These are phyloP conservation scores for Ceratocystis colombiana DNA, from an alignment of 2,329 filamentous ascomycete genomes.

Conservation along the genomic window DNA sequence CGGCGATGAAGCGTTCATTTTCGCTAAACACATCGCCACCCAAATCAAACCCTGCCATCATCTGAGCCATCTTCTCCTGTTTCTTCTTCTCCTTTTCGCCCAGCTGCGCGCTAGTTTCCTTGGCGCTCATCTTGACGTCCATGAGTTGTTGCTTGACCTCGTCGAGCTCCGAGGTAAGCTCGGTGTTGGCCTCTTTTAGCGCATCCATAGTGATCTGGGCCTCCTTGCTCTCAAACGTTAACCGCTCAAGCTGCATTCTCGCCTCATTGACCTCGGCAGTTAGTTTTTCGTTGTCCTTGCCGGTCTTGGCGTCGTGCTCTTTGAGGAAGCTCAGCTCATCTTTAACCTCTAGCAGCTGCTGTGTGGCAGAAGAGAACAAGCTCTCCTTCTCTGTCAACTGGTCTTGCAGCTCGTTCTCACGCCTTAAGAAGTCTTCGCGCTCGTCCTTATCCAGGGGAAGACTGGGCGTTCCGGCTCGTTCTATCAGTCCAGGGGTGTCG, in stretches of 20 bases:
- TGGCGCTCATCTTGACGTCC: conserved; percentile 92
- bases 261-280: conserved; percentile 80
- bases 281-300: conserved; percentile 83
- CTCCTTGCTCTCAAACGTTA: conserved; percentile 94
- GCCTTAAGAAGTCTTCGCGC: conserved; percentile 84
- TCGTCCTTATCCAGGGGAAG: conserved; percentile 90
- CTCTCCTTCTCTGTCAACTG: conserved; percentile 90
- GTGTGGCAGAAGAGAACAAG: conserved; percentile 66
- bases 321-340: conserved; percentile 79
- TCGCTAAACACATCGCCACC: conserved; percentile 88
- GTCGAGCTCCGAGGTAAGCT: conserved; percentile 84
- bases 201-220: conserved; percentile 96
- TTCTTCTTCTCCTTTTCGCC: conserved; percentile 99
- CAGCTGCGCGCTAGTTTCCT: conserved; percentile 77
- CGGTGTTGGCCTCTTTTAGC: conserved; percentile 87
- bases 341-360: conserved; percentile 68
- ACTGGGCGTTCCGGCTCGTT: conserved; percentile 78
- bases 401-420: conserved; percentile 95
- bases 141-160: conserved; percentile 93
- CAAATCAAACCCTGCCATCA: conserved; percentile 98
- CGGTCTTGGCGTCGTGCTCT: conserved; percentile 70
- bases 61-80: conserved; percentile 98
- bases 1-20: conserved; percentile 75
- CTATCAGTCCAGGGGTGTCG: conserved; percentile 57
- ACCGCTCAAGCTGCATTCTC: conserved; percentile 92